A percentile compares a stretch with the other conserved stretches of the same genome.
phyloP scores from a whole-genome alignment of 1,139 yeast species.

The Candida frijolesensis region DNA sequence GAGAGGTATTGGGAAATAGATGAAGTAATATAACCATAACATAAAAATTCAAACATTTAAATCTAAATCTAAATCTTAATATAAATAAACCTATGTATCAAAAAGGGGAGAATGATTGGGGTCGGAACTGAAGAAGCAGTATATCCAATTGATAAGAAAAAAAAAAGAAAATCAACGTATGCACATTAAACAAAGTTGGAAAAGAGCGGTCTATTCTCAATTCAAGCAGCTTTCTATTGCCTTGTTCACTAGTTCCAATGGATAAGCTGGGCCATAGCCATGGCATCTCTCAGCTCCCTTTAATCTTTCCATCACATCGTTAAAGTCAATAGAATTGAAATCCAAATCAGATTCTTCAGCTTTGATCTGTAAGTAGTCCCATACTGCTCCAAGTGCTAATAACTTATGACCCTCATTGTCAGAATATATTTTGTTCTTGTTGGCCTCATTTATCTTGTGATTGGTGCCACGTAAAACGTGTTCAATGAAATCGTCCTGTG shows the following conservation, averaged over 20 bases:
- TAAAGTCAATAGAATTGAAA: slow-evolving; percentile 54
- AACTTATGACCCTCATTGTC: slow-evolving; percentile 45
- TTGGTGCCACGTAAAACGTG: slow-evolving; percentile 28
- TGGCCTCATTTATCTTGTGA: slow-evolving; percentile 21
- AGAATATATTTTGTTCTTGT: slow-evolving; percentile 35
- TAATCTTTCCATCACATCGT: slow-evolving; percentile 56
- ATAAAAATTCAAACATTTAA: background rate
- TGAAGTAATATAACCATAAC: too few relatives aligned
- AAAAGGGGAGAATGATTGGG: background rate
- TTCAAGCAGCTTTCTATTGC: slow-evolving; percentile 14
- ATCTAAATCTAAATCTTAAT: background rate
- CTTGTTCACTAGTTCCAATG: slow-evolving; percentile 47
- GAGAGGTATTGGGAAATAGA: too few relatives aligned
- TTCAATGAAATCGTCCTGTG: slow-evolving; percentile 38
- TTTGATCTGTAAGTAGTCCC: slow-evolving; percentile 69
- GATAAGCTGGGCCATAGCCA: slow-evolving; percentile 83
- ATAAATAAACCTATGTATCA: background rate
- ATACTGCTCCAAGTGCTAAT: slow-evolving; percentile 74
- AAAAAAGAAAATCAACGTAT: background rate
- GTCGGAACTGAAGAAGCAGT: background rate
- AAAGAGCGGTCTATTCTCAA: background rate
- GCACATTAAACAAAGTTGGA: too few relatives aligned
- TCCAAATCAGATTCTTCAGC: slow-evolving; percentile 49
- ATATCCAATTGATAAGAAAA: background rate
- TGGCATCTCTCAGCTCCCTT: slow-evolving; percentile 76